These are phyloP conservation scores for Melanogaster broomeanus DNA, from an alignment of 768 basidiomycete species.

Conservation along the genomic window DNA sequence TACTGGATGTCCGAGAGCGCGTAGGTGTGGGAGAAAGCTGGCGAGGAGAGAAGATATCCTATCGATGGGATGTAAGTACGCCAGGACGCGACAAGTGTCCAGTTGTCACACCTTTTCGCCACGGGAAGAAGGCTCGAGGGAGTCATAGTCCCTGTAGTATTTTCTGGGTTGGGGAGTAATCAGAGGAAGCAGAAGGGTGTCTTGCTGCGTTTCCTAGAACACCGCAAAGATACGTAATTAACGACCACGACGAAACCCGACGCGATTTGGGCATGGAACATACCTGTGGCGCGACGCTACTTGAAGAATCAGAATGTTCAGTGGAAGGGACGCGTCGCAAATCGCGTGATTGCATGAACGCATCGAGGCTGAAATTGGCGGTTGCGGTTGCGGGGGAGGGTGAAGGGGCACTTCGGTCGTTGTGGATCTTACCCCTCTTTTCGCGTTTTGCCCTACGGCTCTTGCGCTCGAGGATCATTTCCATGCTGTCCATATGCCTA, in stretches of 20 bases:
- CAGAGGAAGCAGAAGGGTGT: slow-evolving; percentile 34
- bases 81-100: neutral
- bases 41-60: slow-evolving; percentile 33
- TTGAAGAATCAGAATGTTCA: slow-evolving; percentile 33
- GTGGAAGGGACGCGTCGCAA: slow-evolving; percentile 39
- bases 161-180: slow-evolving; percentile 61
- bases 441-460: slow-evolving; percentile 55
- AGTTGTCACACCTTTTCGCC: slow-evolving; percentile 26
- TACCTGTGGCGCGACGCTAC: slow-evolving; percentile 40
- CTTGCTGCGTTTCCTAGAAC: slow-evolving; percentile 32
- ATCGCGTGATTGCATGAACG: slow-evolving; percentile 60
- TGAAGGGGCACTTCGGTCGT: slow-evolving; percentile 53
- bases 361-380: slow-evolving; percentile 48
- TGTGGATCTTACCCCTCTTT: slow-evolving; percentile 44
- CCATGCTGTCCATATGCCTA: slow-evolving; percentile 74
- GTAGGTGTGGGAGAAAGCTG: slow-evolving; percentile 49
- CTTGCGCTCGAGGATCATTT: slow-evolving; percentile 73
- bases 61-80: slow-evolving; percentile 1
- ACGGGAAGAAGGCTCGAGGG: slow-evolving; percentile 32
- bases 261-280: slow-evolving; percentile 24
- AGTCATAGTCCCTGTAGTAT: slow-evolving; percentile 54
- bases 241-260: slow-evolving; percentile 22
- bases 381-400: slow-evolving; percentile 51
- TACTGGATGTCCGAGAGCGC: slow-evolving; percentile 34
- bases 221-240: slow-evolving; percentile 12